phyloP scores from a whole-genome alignment of 2,329 filamentous ascomycete genomes.

The Pyrenochaeta sp. region DNA sequence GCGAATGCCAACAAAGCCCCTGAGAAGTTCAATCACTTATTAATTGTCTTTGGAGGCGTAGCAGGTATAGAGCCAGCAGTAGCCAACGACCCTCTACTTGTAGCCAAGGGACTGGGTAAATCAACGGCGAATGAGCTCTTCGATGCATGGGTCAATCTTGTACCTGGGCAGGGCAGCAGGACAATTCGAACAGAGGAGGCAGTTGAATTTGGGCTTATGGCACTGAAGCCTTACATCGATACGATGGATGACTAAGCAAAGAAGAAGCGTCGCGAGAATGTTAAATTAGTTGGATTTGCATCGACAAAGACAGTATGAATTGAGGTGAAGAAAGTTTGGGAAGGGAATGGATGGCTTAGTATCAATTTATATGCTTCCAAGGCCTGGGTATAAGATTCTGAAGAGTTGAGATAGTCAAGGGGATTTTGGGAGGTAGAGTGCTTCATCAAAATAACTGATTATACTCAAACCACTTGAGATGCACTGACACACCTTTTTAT shows the following conservation, averaged over 20 bases:
- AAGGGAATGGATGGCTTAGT: no score
- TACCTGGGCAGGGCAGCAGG: constrained; percentile 81
- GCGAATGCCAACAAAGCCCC: constrained; percentile 33
- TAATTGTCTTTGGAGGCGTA: constrained; percentile 83
- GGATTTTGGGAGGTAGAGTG: no score
- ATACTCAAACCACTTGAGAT: no score
- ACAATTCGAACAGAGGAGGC: constrained; percentile 88
- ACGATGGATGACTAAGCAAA: constrained; percentile 16
- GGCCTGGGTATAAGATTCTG: no score
- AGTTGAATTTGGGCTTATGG: constrained; percentile 77
- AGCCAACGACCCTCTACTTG: constrained; percentile 66
- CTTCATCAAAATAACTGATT: no score
- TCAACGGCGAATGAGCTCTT: constrained; percentile 75
- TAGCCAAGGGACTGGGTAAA: constrained; percentile 69
- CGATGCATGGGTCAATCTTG: constrained; percentile 83
- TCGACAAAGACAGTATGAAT: no score
- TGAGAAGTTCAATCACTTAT: constrained; percentile 70
- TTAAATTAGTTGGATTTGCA: no score
- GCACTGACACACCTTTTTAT: no score
- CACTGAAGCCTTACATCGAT: constrained; percentile 62
- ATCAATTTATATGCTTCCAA: no score
- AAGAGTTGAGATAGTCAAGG: no score
- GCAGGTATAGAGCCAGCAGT: constrained; percentile 81
- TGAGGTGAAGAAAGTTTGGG: no score
- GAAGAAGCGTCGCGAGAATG: no score